Conservation (phyloP, 2,329 filamentous ascomycete genomes). For the Diaporthe sp. region DNA sequence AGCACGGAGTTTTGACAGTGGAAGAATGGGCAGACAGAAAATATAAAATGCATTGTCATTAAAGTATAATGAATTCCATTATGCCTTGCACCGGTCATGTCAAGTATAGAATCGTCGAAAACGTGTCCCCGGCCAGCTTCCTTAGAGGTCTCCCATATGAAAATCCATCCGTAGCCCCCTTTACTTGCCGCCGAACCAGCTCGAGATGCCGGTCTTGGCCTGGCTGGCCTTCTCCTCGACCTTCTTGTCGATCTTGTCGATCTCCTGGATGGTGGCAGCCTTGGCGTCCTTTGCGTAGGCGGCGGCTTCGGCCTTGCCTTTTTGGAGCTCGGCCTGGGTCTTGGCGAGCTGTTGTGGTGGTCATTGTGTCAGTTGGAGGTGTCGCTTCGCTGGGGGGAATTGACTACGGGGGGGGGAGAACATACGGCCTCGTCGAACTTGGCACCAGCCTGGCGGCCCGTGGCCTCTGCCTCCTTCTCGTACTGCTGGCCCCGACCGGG, state of each 20-base stretch:
- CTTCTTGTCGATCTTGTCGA: constrained; percentile 86
- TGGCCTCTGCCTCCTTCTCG: constrained; percentile 75
- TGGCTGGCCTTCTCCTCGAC: constrained; percentile 84
- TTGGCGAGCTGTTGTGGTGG: constrained; percentile 68
- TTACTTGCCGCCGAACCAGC: constrained; percentile 84
- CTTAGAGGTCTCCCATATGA: not conserved
- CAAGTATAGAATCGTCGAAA: constrained; percentile 28
- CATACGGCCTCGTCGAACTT: constrained; percentile 69
- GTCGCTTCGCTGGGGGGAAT: no score
- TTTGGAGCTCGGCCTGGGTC: constrained; percentile 73
- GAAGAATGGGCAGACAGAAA: not conserved
- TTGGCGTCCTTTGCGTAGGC: constrained; percentile 74
- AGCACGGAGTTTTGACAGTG: no score
- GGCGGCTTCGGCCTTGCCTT: constrained; percentile 73
- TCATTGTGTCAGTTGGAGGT: constrained; percentile 48
- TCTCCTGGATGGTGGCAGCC: constrained; percentile 76
- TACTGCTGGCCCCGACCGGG: constrained; percentile 73
- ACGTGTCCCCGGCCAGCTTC: not conserved
- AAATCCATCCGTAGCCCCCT: not conserved
- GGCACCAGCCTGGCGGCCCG: constrained; percentile 72
- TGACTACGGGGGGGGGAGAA: no score
- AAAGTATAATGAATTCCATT: constrained; percentile 21
- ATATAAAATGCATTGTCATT: constrained; percentile 18
- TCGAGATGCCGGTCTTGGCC: constrained; percentile 85
- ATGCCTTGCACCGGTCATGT: constrained; percentile 27